Evolutionary conservation across 1,284 basidiomycete species (phyloP), one percentile per base, ranked within the genome.

Genomic region (Blastosporella zonata): DNA sequence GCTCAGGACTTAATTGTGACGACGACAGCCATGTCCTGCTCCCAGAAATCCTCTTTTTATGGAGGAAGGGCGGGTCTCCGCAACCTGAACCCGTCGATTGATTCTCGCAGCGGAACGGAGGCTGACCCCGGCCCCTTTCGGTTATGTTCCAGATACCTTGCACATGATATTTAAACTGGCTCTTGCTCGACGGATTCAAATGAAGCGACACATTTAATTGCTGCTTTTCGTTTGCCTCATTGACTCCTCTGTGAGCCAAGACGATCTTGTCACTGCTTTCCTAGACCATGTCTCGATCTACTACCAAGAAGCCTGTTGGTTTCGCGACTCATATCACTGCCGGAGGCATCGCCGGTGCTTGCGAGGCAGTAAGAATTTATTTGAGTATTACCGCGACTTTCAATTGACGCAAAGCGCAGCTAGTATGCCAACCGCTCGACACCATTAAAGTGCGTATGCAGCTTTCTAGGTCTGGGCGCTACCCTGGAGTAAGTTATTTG

Each of bases 381-480:
- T 29, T 37, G 12, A 21, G 31, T 25, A 28, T 33, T 41, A 43
- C 40, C 55, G 37, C 48, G 43, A 35, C 18, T 10, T 27, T 27
- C 25, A n/a, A 31, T 13, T 21, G 2, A 20, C 12, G 9, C 25
- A 31, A 47, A 6, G 22, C 34, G 42, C 43, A 90, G 88, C 65
- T 90, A 56, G 77, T 69, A 62, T 92, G 87, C 64, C 87, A 90
- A 63, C 90, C 92, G 3, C 80, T 97, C 39, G 96, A 97, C 69
- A 97, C 95, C 23, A 97, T 97, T 78, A 97, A 97, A 77, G 95
- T 95, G 58, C 90, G 95, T 44, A 98, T 98, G 95, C 95, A 98
- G 73, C 84, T 98, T 48, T 93, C 90, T 47, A 83, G 74, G 66
- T 87, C 91, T 4, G 85, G 91, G 15, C 76, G 77, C 52, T 69